Evolutionary conservation across 2,329 filamentous ascomycete genomes (phyloP).

Genomic region (Metarhizium guizhouense): DNA sequence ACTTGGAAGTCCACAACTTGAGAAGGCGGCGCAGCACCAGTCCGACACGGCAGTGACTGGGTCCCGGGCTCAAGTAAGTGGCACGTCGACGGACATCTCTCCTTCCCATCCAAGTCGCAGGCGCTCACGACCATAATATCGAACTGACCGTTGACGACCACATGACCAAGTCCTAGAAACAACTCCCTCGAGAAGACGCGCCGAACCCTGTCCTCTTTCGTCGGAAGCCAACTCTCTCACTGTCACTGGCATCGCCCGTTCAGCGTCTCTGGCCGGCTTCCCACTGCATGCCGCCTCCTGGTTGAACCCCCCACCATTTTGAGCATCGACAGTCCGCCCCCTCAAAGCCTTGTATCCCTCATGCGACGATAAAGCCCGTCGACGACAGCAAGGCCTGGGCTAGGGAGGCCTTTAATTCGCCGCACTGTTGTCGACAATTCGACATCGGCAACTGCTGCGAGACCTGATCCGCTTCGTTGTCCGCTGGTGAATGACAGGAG

Average conservation of each 20-base stretch:
- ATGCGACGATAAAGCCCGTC: conserved; percentile 24
- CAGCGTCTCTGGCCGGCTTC: neutral
- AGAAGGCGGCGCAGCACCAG: neutral
- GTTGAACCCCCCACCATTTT: conserved; percentile 1
- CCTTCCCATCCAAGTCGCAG: neutral
- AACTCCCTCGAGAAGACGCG: neutral
- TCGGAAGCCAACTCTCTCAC: neutral
- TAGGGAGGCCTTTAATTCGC: conserved; percentile 23
- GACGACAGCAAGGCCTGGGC: conserved; percentile 15
- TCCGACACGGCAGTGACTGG: neutral
- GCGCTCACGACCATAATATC: neutral
- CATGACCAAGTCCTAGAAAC: neutral
- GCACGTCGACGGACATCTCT: neutral
- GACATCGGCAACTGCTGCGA: conserved; percentile 12
- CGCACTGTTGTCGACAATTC: conserved; percentile 14
- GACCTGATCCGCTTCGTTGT: conserved; percentile 15
- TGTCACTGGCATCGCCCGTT: neutral
- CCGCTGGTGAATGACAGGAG: conserved; percentile 20
- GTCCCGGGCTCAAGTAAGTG: neutral
- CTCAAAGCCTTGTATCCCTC: conserved; percentile 1
- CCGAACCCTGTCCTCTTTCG: neutral
- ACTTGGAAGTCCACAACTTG: neutral
- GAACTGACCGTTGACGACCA: neutral
- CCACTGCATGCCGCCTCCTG: neutral
- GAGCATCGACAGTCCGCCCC: neutral